A percentile compares a stretch with the other conserved stretches of the same genome.
Conservation (phyloP, 805 yeast genomes). For the Wickerhamomyces mucosus region DNA sequence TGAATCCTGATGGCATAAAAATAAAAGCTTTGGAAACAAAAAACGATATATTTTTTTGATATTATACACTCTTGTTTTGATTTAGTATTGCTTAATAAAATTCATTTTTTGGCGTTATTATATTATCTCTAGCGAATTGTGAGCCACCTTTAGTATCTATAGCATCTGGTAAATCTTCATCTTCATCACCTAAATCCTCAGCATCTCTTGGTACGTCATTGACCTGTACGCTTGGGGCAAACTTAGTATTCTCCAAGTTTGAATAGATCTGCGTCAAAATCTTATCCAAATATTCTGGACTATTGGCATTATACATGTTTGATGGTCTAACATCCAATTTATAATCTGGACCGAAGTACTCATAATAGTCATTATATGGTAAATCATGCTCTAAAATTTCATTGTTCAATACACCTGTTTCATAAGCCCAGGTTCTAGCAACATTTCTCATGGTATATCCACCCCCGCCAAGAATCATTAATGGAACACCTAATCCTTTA, state of each 20-base stretch:
- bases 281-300: conserved; percentile 84
- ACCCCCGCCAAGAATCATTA: conserved; percentile 96
- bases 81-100: conserved; percentile 31
- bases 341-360: conserved; percentile 96
- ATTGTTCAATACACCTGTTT: conserved; percentile 79
- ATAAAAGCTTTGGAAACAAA: no score
- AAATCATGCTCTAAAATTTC: conserved; percentile 66
- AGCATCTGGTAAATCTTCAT: conserved; percentile 72
- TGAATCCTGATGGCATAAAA: no score
- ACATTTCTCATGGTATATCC: conserved; percentile 98
- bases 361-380: conserved; percentile 80
- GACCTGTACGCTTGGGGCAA: conserved; percentile 96
- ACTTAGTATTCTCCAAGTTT: conserved; percentile 82
- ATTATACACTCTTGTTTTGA: not conserved
- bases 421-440: conserved; percentile 91
- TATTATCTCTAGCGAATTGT: conserved; percentile 70
- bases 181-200: conserved; percentile 81
- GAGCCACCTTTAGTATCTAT: conserved; percentile 91
- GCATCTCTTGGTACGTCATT: conserved; percentile 80
- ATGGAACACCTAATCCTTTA: conserved; percentile 76
- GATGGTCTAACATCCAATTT: conserved; percentile 90
- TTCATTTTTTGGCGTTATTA: conserved; percentile 64
- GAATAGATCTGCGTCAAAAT: conserved; percentile 66
- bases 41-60: no score
- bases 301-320: conserved; percentile 93